A percentile compares a stretch with the other conserved stretches of the same genome.
Evolutionary conservation across 2,329 filamentous ascomycete genomes (phyloP).

Genomic region (Sporothrix pallida): DNA sequence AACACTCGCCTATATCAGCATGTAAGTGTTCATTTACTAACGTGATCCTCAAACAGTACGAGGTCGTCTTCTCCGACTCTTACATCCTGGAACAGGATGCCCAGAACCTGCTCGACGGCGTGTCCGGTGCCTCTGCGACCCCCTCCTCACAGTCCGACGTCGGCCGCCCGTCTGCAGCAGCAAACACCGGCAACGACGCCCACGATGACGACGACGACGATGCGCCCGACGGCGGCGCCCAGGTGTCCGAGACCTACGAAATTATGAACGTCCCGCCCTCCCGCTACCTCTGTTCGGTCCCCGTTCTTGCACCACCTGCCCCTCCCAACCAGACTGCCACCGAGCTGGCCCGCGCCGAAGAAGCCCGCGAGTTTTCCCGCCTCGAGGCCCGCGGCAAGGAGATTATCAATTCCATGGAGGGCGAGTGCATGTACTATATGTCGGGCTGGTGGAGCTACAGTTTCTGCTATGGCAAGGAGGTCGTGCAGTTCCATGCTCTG

Average conservation of each 20-base stretch:
- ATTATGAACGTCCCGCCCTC: slow-evolving; percentile 72
- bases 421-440: slow-evolving; percentile 78
- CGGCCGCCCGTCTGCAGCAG: slow-evolving; percentile 45
- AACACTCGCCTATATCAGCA: neutral
- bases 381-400: slow-evolving; percentile 81
- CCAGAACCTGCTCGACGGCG: slow-evolving; percentile 60
- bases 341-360: slow-evolving; percentile 71
- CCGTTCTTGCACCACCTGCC: slow-evolving; percentile 64
- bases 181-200: neutral
- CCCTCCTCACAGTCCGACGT: slow-evolving; percentile 50
- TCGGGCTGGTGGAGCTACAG: slow-evolving; percentile 96
- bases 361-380: slow-evolving; percentile 78
- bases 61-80: slow-evolving; percentile 75
- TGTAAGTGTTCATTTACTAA: neutral
- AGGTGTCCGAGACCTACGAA: slow-evolving; percentile 65
- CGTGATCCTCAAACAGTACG: slow-evolving; percentile 63
- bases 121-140: slow-evolving; percentile 46
- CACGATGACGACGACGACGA: slow-evolving; percentile 41
- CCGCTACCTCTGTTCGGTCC: slow-evolving; percentile 84
- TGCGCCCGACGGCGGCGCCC: slow-evolving; percentile 44
- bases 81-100: slow-evolving; percentile 76
- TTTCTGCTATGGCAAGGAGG: slow-evolving; percentile 87
- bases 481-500: slow-evolving; percentile 89
- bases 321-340: slow-evolving; percentile 69
- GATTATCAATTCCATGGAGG: slow-evolving; percentile 76